phyloP scores from a whole-genome alignment of 192 early-diverging fungal species.

The Linnemannia hyalina region DNA sequence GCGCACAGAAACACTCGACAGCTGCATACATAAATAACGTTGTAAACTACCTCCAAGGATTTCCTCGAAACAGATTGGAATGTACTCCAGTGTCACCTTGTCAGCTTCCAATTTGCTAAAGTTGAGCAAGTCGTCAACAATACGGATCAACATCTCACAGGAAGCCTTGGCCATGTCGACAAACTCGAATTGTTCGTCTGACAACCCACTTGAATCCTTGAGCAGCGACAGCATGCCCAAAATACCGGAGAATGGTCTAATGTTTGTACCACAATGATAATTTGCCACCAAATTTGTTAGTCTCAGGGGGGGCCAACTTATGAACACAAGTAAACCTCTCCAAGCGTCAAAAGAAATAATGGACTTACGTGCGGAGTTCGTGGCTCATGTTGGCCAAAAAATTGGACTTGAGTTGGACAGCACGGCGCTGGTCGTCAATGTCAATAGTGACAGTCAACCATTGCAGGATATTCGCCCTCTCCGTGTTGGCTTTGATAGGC shows the following conservation, averaged over 20 bases:
- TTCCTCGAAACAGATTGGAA: constrained; percentile 59
- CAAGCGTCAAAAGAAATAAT: not conserved
- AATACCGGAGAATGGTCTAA: constrained; percentile 63
- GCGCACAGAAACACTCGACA: not conserved
- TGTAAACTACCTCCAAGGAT: constrained; percentile 55
- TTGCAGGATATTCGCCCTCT: constrained; percentile 29
- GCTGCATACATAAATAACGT: not conserved
- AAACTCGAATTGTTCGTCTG: constrained; percentile 63
- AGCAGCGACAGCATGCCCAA: constrained; percentile 64
- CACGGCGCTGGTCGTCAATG: constrained; percentile 52
- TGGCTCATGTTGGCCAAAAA: constrained; percentile 87
- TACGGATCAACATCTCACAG: constrained; percentile 63
- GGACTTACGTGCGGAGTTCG: constrained; percentile 74
- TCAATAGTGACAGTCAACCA: constrained; percentile 52
- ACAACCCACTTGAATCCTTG: constrained; percentile 52
- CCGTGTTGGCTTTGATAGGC: constrained; percentile 25
- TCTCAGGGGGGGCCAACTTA: not conserved
- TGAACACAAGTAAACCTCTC: not conserved
- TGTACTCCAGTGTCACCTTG: constrained; percentile 61
- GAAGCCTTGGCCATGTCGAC: constrained; percentile 66
- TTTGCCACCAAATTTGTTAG: not conserved
- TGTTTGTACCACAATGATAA: not conserved
- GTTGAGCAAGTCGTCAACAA: constrained; percentile 65
- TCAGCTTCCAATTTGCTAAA: constrained; percentile 64
- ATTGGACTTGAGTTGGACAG: constrained; percentile 63